Conservation (phyloP, 2,329 filamentous ascomycete genomes). For the Diaporthe citrichinensis region DNA sequence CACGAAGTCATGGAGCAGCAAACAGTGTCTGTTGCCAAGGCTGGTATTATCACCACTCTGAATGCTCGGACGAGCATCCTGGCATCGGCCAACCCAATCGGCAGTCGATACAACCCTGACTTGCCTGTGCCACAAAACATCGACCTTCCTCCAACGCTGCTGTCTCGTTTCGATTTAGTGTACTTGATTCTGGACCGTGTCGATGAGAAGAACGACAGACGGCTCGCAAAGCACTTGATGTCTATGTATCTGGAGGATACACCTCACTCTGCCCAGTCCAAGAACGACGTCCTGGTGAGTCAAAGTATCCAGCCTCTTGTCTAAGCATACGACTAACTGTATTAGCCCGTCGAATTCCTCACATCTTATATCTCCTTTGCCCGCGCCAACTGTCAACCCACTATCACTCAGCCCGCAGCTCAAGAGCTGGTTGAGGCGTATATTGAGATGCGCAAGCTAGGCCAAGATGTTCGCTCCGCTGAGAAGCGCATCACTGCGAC, state of each 20-base stretch:
- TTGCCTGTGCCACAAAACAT: constrained; percentile 98
- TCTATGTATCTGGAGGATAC: constrained; percentile 97
- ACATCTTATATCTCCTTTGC: constrained; percentile 98
- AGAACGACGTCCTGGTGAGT: constrained; percentile 84
- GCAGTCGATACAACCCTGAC: constrained; percentile 97
- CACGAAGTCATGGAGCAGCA: constrained; percentile 93
- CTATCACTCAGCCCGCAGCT: constrained; percentile 84
- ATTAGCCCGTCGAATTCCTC: constrained; percentile 90
- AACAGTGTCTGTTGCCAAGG: constrained; percentile 88
- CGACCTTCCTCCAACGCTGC: constrained; percentile 92
- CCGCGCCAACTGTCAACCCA: constrained; percentile 86
- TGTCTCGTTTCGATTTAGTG: constrained; percentile 96
- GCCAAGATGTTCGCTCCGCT: constrained; percentile 85
- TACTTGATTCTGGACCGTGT: constrained; percentile 96
- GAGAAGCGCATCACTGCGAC: constrained; percentile 99
- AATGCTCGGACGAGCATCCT: constrained; percentile 97
- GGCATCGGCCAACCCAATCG: constrained; percentile 97
- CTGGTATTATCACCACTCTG: constrained; percentile 95
- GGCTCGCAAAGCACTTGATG: constrained; percentile 91
- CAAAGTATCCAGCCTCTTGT: background rate
- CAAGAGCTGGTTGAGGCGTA: constrained; percentile 88
- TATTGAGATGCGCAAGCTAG: constrained; percentile 94
- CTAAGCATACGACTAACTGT: constrained; percentile 24
- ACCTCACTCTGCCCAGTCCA: constrained; percentile 83
- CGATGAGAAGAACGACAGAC: constrained; percentile 90